These are phyloP conservation scores for Mycena albidolilacea DNA, from an alignment of 768 basidiomycete genomes.

Conservation along the genomic window DNA sequence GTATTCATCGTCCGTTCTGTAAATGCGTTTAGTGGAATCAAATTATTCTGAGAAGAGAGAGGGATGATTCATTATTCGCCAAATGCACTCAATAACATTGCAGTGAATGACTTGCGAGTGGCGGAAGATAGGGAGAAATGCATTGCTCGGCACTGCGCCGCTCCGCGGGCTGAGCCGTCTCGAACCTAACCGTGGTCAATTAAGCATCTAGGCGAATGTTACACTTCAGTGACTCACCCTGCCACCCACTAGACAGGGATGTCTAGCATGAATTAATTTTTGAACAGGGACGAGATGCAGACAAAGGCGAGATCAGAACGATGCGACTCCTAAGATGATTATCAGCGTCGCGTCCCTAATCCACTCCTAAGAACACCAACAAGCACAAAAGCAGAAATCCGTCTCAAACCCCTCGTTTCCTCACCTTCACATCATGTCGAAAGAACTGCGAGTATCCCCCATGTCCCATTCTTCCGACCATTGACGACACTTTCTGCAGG, in stretches of 20 bases:
- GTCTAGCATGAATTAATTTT: not conserved
- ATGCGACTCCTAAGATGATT: not conserved
- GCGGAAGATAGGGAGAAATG: no score
- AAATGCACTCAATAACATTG: not conserved
- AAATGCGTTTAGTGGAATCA: no score
- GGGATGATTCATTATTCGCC: not conserved
- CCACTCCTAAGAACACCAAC: no score
- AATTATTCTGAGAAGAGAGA: no score
- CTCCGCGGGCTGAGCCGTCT: no score
- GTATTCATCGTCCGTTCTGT: no score
- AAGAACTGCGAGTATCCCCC: slow-evolving; percentile 33
- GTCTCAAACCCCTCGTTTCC: not conserved
- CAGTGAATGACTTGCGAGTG: no score
- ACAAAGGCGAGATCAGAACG: no score
- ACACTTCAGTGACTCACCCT: not conserved
- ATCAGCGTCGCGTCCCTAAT: not conserved
- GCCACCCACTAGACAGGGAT: slow-evolving; percentile 23
- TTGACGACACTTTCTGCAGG: slow-evolving; percentile 40
- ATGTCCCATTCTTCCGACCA: not conserved
- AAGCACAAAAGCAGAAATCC: no score
- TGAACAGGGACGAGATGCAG: slow-evolving; percentile 1
- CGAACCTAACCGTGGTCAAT: not conserved
- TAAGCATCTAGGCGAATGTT: not conserved
- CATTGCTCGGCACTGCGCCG: no score
- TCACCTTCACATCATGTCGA: slow-evolving; percentile 35